phyloP scores from a whole-genome alignment of 352 stramenopile species.

The Globisporangium paroecandrum region DNA sequence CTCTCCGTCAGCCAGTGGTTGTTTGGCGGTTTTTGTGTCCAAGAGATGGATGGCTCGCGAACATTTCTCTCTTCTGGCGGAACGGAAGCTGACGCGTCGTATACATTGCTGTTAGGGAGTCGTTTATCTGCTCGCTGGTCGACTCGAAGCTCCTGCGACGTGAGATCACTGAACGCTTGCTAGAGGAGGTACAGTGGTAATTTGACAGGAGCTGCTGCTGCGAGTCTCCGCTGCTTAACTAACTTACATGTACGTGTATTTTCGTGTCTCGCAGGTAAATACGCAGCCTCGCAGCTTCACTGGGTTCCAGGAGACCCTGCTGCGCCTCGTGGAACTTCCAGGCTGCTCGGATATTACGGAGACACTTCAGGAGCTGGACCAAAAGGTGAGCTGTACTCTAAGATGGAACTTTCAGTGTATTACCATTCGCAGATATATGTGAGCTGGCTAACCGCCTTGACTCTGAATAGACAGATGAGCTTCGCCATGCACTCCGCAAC shows the following conservation, averaged over 20 bases:
- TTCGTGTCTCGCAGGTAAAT: not conserved
- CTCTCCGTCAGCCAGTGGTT: slow-evolving; percentile 6
- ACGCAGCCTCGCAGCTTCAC: not conserved
- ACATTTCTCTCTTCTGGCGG: not conserved
- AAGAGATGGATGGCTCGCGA: not conserved
- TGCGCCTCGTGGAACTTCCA: not conserved
- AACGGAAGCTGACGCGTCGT: not conserved
- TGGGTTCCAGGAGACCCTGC: not conserved
- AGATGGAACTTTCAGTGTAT: too few relatives aligned
- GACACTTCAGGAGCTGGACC: not conserved
- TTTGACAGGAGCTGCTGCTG: not conserved
- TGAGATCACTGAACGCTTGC: not conserved
- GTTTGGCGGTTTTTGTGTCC: not conserved
- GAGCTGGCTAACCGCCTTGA: not conserved
- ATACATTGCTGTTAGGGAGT: not conserved
- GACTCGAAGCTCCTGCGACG: not conserved
- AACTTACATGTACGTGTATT: not conserved
- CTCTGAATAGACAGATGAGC: slow-evolving; percentile 5
- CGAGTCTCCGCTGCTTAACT: not conserved
- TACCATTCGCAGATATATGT: not conserved
- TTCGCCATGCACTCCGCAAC: slow-evolving; percentile 2
- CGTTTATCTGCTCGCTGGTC: not conserved
- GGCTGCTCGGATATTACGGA: not conserved
- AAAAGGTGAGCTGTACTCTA: slow-evolving; percentile 1
- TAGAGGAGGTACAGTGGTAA: not conserved